phyloP scores from a whole-genome alignment of 2,329 filamentous ascomycete species.

The Penicillium sp. region DNA sequence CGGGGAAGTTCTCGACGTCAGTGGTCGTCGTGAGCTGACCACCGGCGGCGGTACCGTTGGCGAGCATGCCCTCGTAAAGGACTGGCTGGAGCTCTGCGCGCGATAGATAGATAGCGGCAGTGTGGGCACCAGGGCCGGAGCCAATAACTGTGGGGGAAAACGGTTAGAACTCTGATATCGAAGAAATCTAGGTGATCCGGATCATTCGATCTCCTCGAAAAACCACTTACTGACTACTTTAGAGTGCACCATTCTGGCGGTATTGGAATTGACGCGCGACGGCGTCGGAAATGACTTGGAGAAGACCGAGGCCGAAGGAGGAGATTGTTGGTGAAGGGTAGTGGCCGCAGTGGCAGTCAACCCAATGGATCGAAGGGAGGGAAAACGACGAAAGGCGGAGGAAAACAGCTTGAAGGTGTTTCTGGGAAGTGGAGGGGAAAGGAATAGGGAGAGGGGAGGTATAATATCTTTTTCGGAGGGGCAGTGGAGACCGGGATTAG shows the following conservation, averaged over 20 bases:
- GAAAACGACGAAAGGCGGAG: slow-evolving; percentile 68
- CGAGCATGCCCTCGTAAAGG: slow-evolving; percentile 96
- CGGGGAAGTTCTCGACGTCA: slow-evolving; percentile 97
- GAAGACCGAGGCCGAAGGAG: slow-evolving; percentile 37
- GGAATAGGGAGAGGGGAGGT: slow-evolving; percentile 3
- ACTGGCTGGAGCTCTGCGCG: slow-evolving; percentile 93
- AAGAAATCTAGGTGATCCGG: not conserved
- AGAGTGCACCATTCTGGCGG: slow-evolving; percentile 73
- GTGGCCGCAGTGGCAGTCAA: slow-evolving; percentile 71
- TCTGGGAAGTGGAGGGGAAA: slow-evolving; percentile 11
- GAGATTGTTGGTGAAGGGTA: slow-evolving; percentile 60
- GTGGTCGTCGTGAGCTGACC: slow-evolving; percentile 98
- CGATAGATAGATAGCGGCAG: slow-evolving; percentile 91
- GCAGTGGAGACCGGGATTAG: slow-evolving; percentile 18
- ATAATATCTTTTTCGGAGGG: slow-evolving; percentile 10
- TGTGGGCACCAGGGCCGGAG: slow-evolving; percentile 96
- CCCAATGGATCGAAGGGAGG: slow-evolving; percentile 65
- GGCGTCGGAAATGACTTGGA: slow-evolving; percentile 36
- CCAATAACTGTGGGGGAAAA: slow-evolving; percentile 61
- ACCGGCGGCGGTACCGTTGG: slow-evolving; percentile 91
- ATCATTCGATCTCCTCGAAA: slow-evolving; percentile 10
- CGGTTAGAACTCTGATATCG: slow-evolving; percentile 14
- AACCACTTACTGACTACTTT: slow-evolving; percentile 77
- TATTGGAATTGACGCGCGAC: slow-evolving; percentile 38
- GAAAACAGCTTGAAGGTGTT: slow-evolving; percentile 85